Base-by-base conservation (phyloP, 192 early-diverging fungal species). In the Radiomyces spectabilis region DNA sequence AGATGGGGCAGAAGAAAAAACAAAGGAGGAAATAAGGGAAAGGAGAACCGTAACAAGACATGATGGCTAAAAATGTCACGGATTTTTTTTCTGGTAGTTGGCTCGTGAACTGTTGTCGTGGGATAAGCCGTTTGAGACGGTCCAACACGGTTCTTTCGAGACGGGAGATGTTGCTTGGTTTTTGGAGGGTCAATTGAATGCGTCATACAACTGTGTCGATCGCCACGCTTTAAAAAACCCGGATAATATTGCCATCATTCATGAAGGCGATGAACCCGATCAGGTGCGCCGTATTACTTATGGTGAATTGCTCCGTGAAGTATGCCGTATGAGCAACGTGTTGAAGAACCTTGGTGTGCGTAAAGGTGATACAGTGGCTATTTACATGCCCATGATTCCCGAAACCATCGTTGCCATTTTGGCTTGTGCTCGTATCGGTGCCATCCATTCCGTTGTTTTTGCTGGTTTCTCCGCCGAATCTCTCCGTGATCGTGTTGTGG, bases 321-420 rank as follows among this genome's bases (percentile, higher is more conserved):
- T 96, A 42, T 86, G 77, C 63, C 76, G 83, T 35, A 64, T 96
- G 40, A 92, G 91, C 51, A 93, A 93, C 55, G 85, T 87, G 3
- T 73, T 97, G 29, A 82, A 78, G 65, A 77, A 84, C 59, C 82
- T 82, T 42, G 90, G 92, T 18, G 75, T 95, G 50, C 73, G 79
- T 46, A 95, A 95, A 75, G 94, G 94, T 37, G 91, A 97, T 68
- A 87, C 82, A 10, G 94, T 97, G 13, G 89, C 89, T 38, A 94
- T 97, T 68, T 97, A 97, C 71, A 90, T 97, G 88, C 94, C 93
- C 39, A 94, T 94, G 91, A 83, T 92, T 35, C 93, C 94, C 44
- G 93, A 94, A 74, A 92, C 94, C 29, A 80, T 85, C 1, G 76
- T 91, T 40, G 82, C 94, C 15, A 90, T 97, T 82, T 79, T 97